These are phyloP conservation scores for Colletotrichum gloeosporioides DNA, from an alignment of 2,329 filamentous ascomycete species.

Conservation along the genomic window DNA sequence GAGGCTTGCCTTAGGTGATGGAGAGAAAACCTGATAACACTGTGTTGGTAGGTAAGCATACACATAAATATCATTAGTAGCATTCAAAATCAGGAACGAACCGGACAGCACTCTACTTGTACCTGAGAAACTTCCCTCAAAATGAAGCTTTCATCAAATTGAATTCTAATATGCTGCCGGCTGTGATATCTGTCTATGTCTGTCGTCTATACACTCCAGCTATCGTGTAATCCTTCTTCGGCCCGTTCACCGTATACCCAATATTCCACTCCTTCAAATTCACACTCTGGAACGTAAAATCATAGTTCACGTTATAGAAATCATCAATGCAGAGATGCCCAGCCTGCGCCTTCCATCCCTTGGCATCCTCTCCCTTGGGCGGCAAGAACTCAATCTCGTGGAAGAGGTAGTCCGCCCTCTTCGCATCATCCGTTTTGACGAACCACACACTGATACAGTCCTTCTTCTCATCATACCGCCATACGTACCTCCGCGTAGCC, in stretches of 20 bases:
- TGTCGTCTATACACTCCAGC: conserved; percentile 55
- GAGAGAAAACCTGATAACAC: background rate
- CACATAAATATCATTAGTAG: background rate
- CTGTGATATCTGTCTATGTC: background rate
- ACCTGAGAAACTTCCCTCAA: background rate
- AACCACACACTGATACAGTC: conserved; percentile 78
- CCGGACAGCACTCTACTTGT: background rate
- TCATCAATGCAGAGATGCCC: conserved; percentile 76
- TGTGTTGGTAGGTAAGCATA: background rate
- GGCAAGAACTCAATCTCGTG: conserved; percentile 71
- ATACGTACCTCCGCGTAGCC: conserved; percentile 72
- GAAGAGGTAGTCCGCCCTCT: conserved; percentile 74
- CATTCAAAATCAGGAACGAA: background rate
- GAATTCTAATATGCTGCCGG: background rate
- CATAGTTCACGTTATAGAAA: conserved; percentile 73
- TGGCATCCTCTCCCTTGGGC: conserved; percentile 34
- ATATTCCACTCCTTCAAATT: conserved; percentile 64
- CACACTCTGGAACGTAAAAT: conserved; percentile 67
- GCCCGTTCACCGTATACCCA: conserved; percentile 71
- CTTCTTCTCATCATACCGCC: conserved; percentile 67
- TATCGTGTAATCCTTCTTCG: conserved; percentile 76
- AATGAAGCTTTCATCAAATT: background rate
- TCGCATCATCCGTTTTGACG: conserved; percentile 65
- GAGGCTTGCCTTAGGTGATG: background rate
- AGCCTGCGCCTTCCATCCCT: conserved; percentile 68